phyloP scores from a whole-genome alignment of 495 filamentous ascomycete species.

The Neurospora sp. region DNA sequence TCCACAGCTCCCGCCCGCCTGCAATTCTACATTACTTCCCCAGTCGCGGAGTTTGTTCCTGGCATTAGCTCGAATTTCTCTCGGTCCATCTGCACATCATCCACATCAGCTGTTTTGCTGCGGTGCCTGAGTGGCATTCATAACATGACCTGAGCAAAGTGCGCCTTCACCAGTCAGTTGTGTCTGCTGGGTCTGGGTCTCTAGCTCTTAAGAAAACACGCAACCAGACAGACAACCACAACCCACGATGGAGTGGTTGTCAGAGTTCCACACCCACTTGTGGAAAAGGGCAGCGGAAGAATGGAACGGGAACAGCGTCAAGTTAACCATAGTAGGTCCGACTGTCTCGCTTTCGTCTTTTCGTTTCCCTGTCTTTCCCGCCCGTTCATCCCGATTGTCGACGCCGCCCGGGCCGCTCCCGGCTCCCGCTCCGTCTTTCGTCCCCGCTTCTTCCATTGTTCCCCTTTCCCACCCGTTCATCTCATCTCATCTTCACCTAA shows the following conservation, averaged over 20 bases:
- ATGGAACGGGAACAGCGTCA: background rate
- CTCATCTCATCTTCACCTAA: background rate
- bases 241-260: background rate
- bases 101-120: background rate
- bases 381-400: background rate
- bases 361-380: background rate
- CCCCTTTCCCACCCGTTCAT: background rate
- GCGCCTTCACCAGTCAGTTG: background rate
- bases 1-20: background rate
- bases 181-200: background rate
- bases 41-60: background rate
- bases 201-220: background rate
- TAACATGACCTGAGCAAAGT: background rate
- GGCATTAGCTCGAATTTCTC: background rate
- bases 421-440: background rate
- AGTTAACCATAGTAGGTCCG: background rate
- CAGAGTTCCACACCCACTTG: background rate
- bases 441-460: background rate
- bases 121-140: background rate
- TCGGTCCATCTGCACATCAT: background rate
- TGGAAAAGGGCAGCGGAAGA: background rate
- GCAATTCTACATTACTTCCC: background rate
- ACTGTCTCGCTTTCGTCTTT: background rate
- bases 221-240: background rate
- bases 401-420: background rate